A percentile compares a stretch with the other conserved stretches of the same genome.
phyloP scores from a whole-genome alignment of 2,329 filamentous ascomycete genomes.

The Aspergillus ochraceoroseus region DNA sequence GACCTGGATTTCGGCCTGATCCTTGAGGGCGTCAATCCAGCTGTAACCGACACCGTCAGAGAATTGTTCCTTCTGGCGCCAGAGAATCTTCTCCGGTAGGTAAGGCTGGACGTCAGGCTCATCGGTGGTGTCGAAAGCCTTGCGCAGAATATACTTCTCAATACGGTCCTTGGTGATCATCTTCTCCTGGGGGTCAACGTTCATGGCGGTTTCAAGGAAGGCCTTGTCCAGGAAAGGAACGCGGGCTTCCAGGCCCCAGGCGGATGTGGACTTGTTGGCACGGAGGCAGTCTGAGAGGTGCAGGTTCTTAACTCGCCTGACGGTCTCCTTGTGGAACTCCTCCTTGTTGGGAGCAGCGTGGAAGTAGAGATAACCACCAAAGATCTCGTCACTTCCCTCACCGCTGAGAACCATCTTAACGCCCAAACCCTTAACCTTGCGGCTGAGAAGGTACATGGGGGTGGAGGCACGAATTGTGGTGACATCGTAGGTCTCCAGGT shows the following conservation, averaged over 20 bases:
- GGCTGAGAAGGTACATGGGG: constrained; percentile 94
- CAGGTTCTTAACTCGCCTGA: constrained; percentile 91
- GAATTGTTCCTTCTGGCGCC: constrained; percentile 99
- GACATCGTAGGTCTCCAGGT: constrained; percentile 96
- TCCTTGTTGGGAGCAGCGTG: constrained; percentile 85
- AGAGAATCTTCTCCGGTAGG: constrained; percentile 92
- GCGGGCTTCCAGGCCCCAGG: constrained; percentile 95
- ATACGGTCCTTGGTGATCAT: constrained; percentile 86
- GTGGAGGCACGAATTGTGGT: constrained; percentile 98
- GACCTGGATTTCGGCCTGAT: constrained; percentile 81
- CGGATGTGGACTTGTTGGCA: constrained; percentile 98
- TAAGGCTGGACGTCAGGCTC: constrained; percentile 77
- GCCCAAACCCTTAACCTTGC: constrained; percentile 99
- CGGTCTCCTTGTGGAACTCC: constrained; percentile 92
- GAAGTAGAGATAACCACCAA: constrained; percentile 98
- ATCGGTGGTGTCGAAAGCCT: constrained; percentile 90
- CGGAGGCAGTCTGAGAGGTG: constrained; percentile 94
- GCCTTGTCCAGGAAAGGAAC: constrained; percentile 97
- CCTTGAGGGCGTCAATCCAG: constrained; percentile 97
- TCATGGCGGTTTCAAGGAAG: constrained; percentile 91
- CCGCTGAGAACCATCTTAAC: constrained; percentile 99
- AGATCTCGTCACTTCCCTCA: constrained; percentile 96
- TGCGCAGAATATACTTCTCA: constrained; percentile 97
- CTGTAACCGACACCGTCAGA: constrained; percentile 97
- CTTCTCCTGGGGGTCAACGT: constrained; percentile 90